Evolutionary conservation across 331 rosid species (phyloP), one percentile per base, ranked within the genome.

Genomic region (Prunus yedoensis): DNA sequence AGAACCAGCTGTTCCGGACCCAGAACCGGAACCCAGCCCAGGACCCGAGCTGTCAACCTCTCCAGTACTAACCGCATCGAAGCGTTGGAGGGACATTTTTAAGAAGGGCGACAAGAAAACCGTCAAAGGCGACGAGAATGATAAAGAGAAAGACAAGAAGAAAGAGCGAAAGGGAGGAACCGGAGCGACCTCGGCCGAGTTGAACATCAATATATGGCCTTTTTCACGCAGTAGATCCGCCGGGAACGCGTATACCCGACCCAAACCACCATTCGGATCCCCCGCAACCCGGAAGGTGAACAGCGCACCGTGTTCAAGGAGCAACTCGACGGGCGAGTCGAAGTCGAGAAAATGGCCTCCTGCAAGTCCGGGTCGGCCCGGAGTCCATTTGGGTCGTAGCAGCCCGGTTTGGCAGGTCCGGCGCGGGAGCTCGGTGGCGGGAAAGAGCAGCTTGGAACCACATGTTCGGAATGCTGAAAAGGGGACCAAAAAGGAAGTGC

Each of bases 281-380:
- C 82, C 86, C 7, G 77, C 9, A 0, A 64, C 88, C 72, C 89
- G 97, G 45, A 90, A 85, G 78, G 97, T 87, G 0, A 95, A 95
- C 86, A 95, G 99, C 80, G 99, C 99, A 4, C 99, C 97, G 1
- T 95, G 99, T 30, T 95, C 99, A 18, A 87, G 99, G 69, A 92
- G 99, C 77, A 95, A 95, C 86, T 95, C 99, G 0, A 80, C 97
- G 16, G 97, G 99, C 0, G 97, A 95, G 41, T 89, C 99, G 52
- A 95, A 90, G 79, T 90, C 93, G n/a, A 86, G 88, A 58, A 95
- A 92, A 46, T 92, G 96, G 96, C 97, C 97, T 89, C 97, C 97
- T 0, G 87, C 84, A 41, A 95, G 99, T 52, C 99, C 99, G 28
- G 88, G 89, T 53, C 90, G 97, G n/a, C 46, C 87, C 10, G 97